Evolutionary conservation across 2,329 filamentous ascomycete species (phyloP).

Genomic region (Sporothrix sp.): DNA sequence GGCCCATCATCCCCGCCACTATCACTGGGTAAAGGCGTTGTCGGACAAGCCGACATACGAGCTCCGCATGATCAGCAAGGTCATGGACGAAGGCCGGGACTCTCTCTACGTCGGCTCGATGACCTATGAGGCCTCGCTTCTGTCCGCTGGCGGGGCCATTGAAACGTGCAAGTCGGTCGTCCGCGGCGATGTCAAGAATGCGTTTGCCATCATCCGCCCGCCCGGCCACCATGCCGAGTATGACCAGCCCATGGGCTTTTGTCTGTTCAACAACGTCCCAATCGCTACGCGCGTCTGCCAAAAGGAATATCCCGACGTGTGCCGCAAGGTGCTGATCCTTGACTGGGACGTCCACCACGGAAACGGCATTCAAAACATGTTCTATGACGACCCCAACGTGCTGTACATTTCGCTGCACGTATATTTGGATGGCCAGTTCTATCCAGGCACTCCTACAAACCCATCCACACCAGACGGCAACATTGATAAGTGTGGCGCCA

Average conservation of each 20-base stretch:
- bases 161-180: constrained; percentile 93
- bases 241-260: constrained; percentile 83
- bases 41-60: constrained; percentile 48
- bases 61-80: constrained; percentile 55
- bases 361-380: constrained; percentile 93
- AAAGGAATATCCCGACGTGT: constrained; percentile 64
- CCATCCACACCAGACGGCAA: constrained; percentile 50
- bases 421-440: constrained; percentile 73
- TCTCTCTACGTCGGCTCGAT: constrained; percentile 77
- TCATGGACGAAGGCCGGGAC: constrained; percentile 54
- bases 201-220: constrained; percentile 87
- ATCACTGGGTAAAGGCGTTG: constrained; percentile 60
- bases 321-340: constrained; percentile 82
- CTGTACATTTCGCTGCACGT: constrained; percentile 94
- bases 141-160: constrained; percentile 88
- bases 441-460: constrained; percentile 59
- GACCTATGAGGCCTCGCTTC: constrained; percentile 68
- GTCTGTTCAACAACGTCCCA: constrained; percentile 95
- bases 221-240: constrained; percentile 93
- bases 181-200: constrained; percentile 75
- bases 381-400: constrained; percentile 89
- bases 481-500: constrained; percentile 48
- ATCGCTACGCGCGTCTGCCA: constrained; percentile 87
- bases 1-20: constrained; percentile 70
- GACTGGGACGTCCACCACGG: constrained; percentile 82